A percentile compares a stretch with the other conserved stretches of the same genome.
phyloP scores from a whole-genome alignment of 805 yeast species.

The Candida boleticola region DNA sequence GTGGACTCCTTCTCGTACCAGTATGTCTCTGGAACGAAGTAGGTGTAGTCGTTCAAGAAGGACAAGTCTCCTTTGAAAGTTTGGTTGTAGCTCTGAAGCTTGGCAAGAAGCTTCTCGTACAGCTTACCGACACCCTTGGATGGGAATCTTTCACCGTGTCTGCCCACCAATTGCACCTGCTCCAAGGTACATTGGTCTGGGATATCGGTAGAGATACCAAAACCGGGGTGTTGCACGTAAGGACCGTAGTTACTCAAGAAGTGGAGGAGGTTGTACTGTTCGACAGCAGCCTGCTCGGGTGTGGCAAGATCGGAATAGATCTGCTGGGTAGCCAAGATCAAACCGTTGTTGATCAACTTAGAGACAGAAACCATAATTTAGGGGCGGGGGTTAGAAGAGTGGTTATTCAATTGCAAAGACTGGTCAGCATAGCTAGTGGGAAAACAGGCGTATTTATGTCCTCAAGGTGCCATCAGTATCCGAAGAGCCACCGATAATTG shows the following conservation, averaged over 20 bases:
- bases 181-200: constrained; percentile 53
- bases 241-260: constrained; percentile 58
- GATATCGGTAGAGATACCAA: constrained; percentile 47
- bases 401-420: not conserved
- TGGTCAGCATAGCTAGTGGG: too few relatives aligned
- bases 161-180: constrained; percentile 67
- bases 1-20: constrained; percentile 47
- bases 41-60: constrained; percentile 55
- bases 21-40: constrained; percentile 36
- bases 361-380: constrained; percentile 30
- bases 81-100: constrained; percentile 24
- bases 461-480: too few relatives aligned
- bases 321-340: constrained; percentile 25
- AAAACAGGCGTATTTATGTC: too few relatives aligned
- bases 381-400: too few relatives aligned
- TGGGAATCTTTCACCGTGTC: constrained; percentile 77
- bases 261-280: constrained; percentile 47
- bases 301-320: constrained; percentile 31
- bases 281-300: constrained; percentile 40
- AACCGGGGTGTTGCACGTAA: constrained; percentile 49
- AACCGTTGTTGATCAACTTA: constrained; percentile 27
- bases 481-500: too few relatives aligned
- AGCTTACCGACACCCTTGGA: constrained; percentile 25
- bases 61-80: constrained; percentile 48
- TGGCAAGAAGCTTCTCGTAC: constrained; percentile 24